Conservation (phyloP, 2,329 filamentous ascomycete species). For the Sporothrix dimorphospora region DNA sequence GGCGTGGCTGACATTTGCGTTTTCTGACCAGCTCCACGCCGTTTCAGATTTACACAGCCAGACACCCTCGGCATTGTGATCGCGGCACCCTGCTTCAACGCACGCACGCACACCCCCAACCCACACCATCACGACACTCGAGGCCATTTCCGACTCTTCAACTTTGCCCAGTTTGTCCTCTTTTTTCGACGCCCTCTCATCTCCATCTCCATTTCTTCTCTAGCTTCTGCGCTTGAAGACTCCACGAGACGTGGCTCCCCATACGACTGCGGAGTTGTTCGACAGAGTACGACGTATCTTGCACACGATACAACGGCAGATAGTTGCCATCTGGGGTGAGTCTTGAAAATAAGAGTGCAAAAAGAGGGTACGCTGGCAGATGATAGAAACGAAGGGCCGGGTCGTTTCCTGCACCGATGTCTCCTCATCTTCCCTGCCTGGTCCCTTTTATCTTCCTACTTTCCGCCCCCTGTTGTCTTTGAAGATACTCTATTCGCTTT, state of each 20-base stretch:
- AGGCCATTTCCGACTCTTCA: slow-evolving; percentile 25
- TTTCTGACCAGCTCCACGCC: slow-evolving; percentile 30
- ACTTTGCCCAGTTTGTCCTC: slow-evolving; percentile 10
- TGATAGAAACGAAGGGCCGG: slow-evolving; percentile 18
- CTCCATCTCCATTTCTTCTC: neutral
- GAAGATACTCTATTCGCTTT: slow-evolving; percentile 21
- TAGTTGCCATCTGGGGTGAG: slow-evolving; percentile 21
- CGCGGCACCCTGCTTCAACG: slow-evolving; percentile 18
- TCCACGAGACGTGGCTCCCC: neutral
- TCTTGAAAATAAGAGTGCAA: slow-evolving; percentile 12
- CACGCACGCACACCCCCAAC: slow-evolving; percentile 20
- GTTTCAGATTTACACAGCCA: slow-evolving; percentile 34
- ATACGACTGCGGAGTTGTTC: neutral
- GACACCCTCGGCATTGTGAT: slow-evolving; percentile 32
- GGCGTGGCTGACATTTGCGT: slow-evolving; percentile 30
- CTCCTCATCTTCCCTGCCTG: slow-evolving; percentile 19
- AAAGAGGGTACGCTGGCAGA: neutral
- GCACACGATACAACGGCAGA: neutral
- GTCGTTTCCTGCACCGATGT: slow-evolving; percentile 22
- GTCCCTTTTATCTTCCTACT: slow-evolving; percentile 15
- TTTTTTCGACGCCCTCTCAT: slow-evolving; percentile 7
- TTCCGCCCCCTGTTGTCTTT: slow-evolving; percentile 3
- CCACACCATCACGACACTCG: slow-evolving; percentile 13
- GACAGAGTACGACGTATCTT: neutral
- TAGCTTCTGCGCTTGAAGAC: neutral